Evolutionary conservation across 164 flowering plant genomes (phyloP).

Genomic region (Aristolochia contorta): DNA sequence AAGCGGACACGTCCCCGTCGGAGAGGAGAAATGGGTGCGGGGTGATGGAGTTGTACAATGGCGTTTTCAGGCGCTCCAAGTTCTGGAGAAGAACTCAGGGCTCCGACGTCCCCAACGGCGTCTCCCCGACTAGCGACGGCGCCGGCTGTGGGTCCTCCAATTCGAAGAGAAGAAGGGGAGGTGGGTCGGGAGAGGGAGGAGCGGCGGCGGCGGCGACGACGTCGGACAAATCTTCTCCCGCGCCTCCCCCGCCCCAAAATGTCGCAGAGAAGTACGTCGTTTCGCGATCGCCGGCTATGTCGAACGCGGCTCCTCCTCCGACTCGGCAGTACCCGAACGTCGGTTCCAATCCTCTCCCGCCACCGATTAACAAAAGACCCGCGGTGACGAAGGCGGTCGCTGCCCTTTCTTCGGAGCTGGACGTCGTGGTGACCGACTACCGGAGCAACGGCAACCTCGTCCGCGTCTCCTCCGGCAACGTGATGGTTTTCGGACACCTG

Average conservation of each 20-base stretch:
- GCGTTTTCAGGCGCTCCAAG: constrained; percentile 36
- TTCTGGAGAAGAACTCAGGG: constrained; percentile 30
- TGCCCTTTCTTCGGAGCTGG: constrained; percentile 74
- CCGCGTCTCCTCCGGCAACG: constrained; percentile 77
- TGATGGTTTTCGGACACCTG: constrained; percentile 60
- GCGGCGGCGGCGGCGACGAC: no score
- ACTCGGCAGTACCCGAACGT: constrained; percentile 9
- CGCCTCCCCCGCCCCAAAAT: no score
- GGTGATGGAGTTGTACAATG: constrained; percentile 23
- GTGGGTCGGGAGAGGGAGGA: constrained; percentile 25
- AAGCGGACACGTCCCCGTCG: constrained; percentile 25
- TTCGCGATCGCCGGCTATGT: constrained; percentile 1
- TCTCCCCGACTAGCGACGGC: not conserved
- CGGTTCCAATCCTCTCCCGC: no score
- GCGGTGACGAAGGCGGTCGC: constrained; percentile 34
- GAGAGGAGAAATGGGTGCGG: constrained; percentile 61
- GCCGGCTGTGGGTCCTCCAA: constrained; percentile 9
- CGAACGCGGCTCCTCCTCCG: not conserved
- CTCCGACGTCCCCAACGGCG: no score
- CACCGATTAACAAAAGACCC: no score
- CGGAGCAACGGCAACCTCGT: constrained; percentile 43
- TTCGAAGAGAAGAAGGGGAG: constrained; percentile 33
- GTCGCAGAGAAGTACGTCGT: not conserved
- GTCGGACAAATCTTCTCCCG: no score
- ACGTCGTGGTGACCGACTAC: constrained; percentile 53